A percentile compares a stretch with the other conserved stretches of the same genome.
Conservation (phyloP, 2,329 filamentous ascomycete species). For the Phialophora chinensis region DNA sequence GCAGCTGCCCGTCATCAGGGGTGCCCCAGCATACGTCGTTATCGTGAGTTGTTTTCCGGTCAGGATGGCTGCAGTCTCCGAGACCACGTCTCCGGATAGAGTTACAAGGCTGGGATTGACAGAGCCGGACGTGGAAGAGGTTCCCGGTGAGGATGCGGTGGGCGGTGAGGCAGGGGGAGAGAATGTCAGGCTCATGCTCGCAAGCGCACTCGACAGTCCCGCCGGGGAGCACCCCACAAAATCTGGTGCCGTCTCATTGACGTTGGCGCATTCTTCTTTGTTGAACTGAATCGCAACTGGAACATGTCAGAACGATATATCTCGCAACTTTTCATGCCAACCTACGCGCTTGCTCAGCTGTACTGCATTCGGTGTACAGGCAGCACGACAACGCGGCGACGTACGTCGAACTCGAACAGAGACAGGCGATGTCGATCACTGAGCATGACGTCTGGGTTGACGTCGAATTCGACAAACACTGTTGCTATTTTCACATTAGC, state of each 20-base stretch:
- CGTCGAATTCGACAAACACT: conserved; percentile 39
- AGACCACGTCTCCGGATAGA: conserved; percentile 31
- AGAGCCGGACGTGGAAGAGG: conserved; percentile 22
- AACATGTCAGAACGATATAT: conserved; percentile 7
- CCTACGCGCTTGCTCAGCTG: conserved; percentile 39
- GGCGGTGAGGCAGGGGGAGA: conserved; percentile 20
- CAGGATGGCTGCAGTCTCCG: conserved; percentile 19
- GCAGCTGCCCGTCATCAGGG: conserved; percentile 40
- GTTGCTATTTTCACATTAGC: conserved; percentile 35
- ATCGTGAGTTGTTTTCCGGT: conserved; percentile 27
- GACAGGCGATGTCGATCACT: conserved; percentile 39
- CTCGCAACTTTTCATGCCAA: neutral
- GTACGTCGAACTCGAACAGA: conserved; percentile 37
- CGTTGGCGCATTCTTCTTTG: conserved; percentile 38
- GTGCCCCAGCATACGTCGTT: conserved; percentile 33
- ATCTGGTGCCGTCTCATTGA: conserved; percentile 40
- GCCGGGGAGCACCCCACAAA: conserved; percentile 41
- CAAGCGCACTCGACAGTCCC: conserved; percentile 30
- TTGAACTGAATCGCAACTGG: conserved; percentile 41
- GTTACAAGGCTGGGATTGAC: conserved; percentile 27
- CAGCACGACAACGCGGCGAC: conserved; percentile 41
- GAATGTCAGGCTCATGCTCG: conserved; percentile 28
- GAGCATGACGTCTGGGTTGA: conserved; percentile 35
- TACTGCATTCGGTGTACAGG: conserved; percentile 35
- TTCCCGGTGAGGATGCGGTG: conserved; percentile 8